Evolutionary conservation across 805 yeast genomes (phyloP), one percentile per base, ranked within the genome.

Genomic region (Danielozyma ontarioensis): DNA sequence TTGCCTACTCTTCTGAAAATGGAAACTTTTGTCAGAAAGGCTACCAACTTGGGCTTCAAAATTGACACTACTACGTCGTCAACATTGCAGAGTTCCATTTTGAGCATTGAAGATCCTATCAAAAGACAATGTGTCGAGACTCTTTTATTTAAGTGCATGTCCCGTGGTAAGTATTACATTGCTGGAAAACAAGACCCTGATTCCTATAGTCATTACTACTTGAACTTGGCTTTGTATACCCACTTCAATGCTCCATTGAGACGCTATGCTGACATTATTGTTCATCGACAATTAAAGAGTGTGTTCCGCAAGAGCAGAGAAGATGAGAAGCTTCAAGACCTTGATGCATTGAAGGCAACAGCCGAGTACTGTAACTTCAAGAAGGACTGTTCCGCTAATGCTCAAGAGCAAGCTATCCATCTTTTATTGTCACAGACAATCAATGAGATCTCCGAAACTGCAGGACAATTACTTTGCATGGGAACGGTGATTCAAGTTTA

Each of bases 341-440:
- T 76, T 33, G 90, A 83, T 25, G 67, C 88, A 0, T 65, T 89
- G 47, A 82, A 84, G 50, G 82, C 85, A 48, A 74, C 85, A 21
- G 82, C 95, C 8, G 96, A 90, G 50, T 89, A 88, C 56, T 90
- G 97, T 61, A 88, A 87, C 48, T 93, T 90, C 71, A 88, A 89
- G 59, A 86, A 88, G 54, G 97, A 90, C 51, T 89, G 96, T 57
- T 93, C 97, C 2, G 79, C 78, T 42, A 76, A 76, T 40, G 96
- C 97, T 1, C 97, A 90, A 60, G 95, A 86, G 46, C 98, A 93
- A 59, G 90, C 96, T 11, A 78, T 89, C 34, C 98, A 93, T 55
- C 68, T 93, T 42, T 66, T 83, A 35, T 66, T 89, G 29, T 83
- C 90, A 36, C 95, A 88, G 55, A 82, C 88, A 0, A 81, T 89